Conservation (phyloP, 2,329 filamentous ascomycete species). For the Diaporthe ampelina region DNA sequence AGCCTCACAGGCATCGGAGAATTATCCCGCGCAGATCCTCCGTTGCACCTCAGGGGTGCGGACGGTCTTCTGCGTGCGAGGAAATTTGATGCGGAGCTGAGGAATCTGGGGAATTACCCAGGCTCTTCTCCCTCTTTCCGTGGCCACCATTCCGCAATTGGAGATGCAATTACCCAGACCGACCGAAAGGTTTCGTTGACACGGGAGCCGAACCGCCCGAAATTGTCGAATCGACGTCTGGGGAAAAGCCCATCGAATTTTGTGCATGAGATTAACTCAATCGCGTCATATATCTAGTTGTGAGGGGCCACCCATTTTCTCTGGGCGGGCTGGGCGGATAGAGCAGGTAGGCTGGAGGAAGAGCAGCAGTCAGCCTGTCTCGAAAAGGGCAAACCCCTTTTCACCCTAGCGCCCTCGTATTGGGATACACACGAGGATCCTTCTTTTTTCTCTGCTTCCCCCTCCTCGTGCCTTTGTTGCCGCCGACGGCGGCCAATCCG, state of each 20-base stretch:
- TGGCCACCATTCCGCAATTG: conserved; percentile 20
- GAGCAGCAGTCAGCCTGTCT: conserved; percentile 16
- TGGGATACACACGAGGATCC: conserved; percentile 28
- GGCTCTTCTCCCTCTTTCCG: conserved; percentile 13
- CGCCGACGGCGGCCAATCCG: conserved; percentile 23
- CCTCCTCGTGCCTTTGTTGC: conserved; percentile 6
- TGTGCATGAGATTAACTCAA: conserved; percentile 5
- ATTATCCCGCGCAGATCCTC: conserved; percentile 32
- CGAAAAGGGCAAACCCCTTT: conserved; percentile 23
- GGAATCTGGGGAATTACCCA: conserved; percentile 33
- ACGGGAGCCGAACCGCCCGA: conserved; percentile 18
- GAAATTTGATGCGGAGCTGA: conserved; percentile 31
- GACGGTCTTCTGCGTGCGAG: conserved; percentile 5
- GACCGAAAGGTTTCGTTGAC: neutral
- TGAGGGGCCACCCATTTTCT: neutral
- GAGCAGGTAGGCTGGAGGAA: conserved; percentile 24
- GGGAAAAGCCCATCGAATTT: conserved; percentile 5
- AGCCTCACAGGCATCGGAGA: conserved; percentile 19
- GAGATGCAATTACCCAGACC: conserved; percentile 13
- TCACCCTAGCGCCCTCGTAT: conserved; percentile 41
- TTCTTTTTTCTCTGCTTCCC: neutral
- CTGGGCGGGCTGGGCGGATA: conserved; percentile 17
- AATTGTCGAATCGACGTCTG: neutral
- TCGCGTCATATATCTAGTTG: conserved; percentile 11
- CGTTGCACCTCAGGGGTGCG: conserved; percentile 19